Evolutionary conservation across 768 basidiomycete species (phyloP), one percentile per base, ranked within the genome.

Genomic region (Hemileccinum impolitum): DNA sequence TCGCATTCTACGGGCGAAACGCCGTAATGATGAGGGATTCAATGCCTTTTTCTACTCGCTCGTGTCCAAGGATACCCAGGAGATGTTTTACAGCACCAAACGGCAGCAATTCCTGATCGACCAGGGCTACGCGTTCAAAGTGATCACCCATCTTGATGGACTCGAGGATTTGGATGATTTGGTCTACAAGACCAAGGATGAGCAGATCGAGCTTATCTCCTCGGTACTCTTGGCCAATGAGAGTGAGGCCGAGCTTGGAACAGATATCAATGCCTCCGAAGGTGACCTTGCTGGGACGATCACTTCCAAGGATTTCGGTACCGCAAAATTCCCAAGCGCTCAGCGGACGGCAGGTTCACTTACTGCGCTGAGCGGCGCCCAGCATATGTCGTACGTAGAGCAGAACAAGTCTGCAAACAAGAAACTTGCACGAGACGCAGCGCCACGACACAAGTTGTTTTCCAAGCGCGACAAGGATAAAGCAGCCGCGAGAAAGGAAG

Each of bases 41-140:
- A 99, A 99, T 55, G 96, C 96, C 19, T 99, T 98, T 73, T 99
- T 99, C 72, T 99, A 99, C 68, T 97, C 96, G 28, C 82, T 99
- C 7, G 96, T 99, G 30, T 97, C 94, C 21, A 96, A 96, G 69
- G 95, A 97, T 71, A 99, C 95, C 4, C 93, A 96, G 63, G 96
- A 98, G 71, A 98, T 98, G 93, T 99, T 86, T 70, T 99, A 97
- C 77, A 94, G 91, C 66, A 95, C 96, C 3, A 99, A 99, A 71
- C 84, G 96, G 14, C 96, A 98, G 63, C 94, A 97, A 63, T 99
- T 99, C 72, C 74, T 99, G 57, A 95, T 99, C 62, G 96, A 99
- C 65, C 94, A 97, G 70, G 95, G 96, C 3, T 99, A 99, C 70
- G 90, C 95, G 6, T 99, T 99, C 82, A 98, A 98, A 70, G 95